Conservation (phyloP, 257 asterid species). For the Anisodus tanguticus region DNA sequence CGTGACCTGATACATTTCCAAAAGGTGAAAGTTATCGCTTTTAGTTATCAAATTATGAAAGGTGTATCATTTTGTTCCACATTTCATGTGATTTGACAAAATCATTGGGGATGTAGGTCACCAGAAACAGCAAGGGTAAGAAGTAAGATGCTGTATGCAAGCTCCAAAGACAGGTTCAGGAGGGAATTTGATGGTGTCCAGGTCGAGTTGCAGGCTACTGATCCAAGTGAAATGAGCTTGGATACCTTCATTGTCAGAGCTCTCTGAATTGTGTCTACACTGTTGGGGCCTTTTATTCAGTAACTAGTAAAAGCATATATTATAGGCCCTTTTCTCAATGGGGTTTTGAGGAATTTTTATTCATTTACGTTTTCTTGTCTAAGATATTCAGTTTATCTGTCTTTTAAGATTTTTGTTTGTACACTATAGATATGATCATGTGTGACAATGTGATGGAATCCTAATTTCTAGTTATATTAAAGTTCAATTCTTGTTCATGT, state of each 20-base stretch:
- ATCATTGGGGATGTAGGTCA: slow-evolving; percentile 49
- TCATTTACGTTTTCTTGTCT: slow-evolving; percentile 28
- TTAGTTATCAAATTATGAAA: not conserved
- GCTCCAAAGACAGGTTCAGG: slow-evolving; percentile 71
- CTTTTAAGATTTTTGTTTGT: not conserved
- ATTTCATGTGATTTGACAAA: not conserved
- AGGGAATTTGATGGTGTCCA: slow-evolving; percentile 75
- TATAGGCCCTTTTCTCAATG: not conserved
- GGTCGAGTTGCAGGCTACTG: slow-evolving; percentile 76
- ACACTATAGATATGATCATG: slow-evolving; percentile 27
- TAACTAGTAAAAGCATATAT: not conserved
- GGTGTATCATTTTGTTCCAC: not conserved
- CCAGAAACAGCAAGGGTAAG: slow-evolving; percentile 68
- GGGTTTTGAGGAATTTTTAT: slow-evolving; percentile 7
- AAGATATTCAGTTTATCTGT: slow-evolving; percentile 7
- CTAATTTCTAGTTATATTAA: not conserved
- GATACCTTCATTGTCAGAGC: slow-evolving; percentile 64
- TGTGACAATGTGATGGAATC: slow-evolving; percentile 26
- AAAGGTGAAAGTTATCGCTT: not conserved
- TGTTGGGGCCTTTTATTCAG: slow-evolving; percentile 10
- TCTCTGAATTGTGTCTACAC: slow-evolving; percentile 32
- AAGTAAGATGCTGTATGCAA: slow-evolving; percentile 77
- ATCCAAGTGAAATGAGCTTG: slow-evolving; percentile 83
- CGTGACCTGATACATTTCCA: not conserved
- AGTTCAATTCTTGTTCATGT: not conserved